These are phyloP conservation scores for Capniomyces stellatus DNA, from an alignment of 371 early-diverging fungal genomes.

Conservation along the genomic window DNA sequence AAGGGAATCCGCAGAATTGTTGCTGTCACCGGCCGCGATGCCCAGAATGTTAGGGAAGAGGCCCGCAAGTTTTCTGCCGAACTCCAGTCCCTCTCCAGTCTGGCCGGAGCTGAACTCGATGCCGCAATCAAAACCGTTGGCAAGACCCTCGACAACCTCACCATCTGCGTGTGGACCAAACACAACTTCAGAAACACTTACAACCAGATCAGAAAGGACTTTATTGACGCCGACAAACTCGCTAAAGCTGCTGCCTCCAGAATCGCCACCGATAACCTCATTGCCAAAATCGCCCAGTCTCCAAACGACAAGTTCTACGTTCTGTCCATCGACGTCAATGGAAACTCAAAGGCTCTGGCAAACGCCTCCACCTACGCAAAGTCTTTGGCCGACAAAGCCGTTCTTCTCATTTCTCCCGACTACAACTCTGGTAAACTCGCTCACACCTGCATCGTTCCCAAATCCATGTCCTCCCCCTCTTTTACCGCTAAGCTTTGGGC, in stretches of 20 bases:
- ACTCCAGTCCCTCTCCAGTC: slow-evolving; percentile 33
- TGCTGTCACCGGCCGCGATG: slow-evolving; percentile 91
- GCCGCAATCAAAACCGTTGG: slow-evolving; percentile 54
- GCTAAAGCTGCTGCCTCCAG: slow-evolving; percentile 68
- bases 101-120: slow-evolving; percentile 49
- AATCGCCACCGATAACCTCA: slow-evolving; percentile 56
- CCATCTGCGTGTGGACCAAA: slow-evolving; percentile 67
- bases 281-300: slow-evolving; percentile 50
- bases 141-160: slow-evolving; percentile 62
- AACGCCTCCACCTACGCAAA: slow-evolving; percentile 46
- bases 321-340: slow-evolving; percentile 18
- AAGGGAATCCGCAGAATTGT: slow-evolving; percentile 96
- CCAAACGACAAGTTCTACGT: slow-evolving; percentile 45
- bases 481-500: slow-evolving; percentile 88
- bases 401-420: slow-evolving; percentile 60
- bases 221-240: slow-evolving; percentile 77
- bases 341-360: slow-evolving; percentile 25
- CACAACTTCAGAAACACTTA: slow-evolving; percentile 48
- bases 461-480: slow-evolving; percentile 37
- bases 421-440: slow-evolving; percentile 43
- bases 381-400: slow-evolving; percentile 48
- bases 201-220: slow-evolving; percentile 51
- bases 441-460: slow-evolving; percentile 71
- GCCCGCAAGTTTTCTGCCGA: slow-evolving; percentile 44
- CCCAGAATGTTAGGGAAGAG: slow-evolving; percentile 41